These are phyloP conservation scores for Eucalyptus marginata DNA, from an alignment of 345 rosid genomes.

Conservation along the genomic window DNA sequence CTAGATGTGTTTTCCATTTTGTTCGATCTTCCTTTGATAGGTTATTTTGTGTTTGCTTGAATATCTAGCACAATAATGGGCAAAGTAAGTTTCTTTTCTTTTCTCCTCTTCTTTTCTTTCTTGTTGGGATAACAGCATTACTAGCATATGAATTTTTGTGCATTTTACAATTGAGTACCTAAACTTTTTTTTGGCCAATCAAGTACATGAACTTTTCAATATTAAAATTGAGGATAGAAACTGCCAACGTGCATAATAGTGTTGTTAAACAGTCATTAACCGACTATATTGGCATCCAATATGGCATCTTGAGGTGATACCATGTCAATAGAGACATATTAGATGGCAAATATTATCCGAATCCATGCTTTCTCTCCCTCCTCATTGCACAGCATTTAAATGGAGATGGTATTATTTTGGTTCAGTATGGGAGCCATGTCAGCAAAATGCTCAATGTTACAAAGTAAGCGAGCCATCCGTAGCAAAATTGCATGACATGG, in stretches of 20 bases:
- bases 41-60: not conserved
- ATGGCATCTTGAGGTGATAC: not conserved
- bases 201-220: not conserved
- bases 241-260: not conserved
- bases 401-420: not conserved
- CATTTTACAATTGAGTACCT: not conserved
- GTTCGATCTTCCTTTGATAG: not conserved
- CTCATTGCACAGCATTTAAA: not conserved
- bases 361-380: not conserved
- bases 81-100: not conserved
- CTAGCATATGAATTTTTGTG: not conserved
- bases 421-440: not conserved
- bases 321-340: not conserved
- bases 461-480: not conserved
- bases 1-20: not conserved
- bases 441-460: not conserved
- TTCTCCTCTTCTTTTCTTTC: not conserved
- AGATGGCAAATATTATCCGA: not conserved
- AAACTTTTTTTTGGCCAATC: not conserved
- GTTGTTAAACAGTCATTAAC: not conserved
- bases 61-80: not conserved
- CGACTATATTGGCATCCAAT: rapidly evolving
- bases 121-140: not conserved
- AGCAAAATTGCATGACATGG: not conserved
- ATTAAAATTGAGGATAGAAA: not conserved